Base-by-base conservation (phyloP, 306 rosid species). In the Castanopsis chinensis region DNA sequence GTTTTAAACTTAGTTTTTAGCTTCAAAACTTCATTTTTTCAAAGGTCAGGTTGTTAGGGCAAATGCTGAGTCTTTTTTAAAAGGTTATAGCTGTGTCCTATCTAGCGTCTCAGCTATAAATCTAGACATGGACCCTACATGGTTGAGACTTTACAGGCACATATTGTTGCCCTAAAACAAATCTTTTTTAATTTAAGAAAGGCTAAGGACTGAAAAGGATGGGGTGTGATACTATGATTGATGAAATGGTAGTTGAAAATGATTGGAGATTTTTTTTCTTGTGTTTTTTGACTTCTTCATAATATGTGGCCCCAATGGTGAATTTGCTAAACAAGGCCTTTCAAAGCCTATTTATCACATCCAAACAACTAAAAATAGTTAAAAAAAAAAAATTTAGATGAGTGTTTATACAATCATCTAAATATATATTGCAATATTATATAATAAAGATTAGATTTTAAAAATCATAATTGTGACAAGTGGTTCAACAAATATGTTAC, bases 191-290 rank as follows among this genome's bases (percentile, higher is more conserved):
- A 8, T 18, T 33, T 23, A 14, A 27, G 18, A 28, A 27, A 3
- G 15, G 15, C 17, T 12, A 10, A 10, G 53, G 53, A 13, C 69
- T 63, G 41, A 28, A 63, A 12, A 3, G 6, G 6, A 2, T 2
- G 17, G 17, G 43, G 6, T 15, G 70, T 10, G 45, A 37, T 37
- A 37, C 11, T 7, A 21, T 64, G 41, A 49, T 12, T 2, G n/a
- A 28, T 6, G 12, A 68, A 80, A 21, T 17, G 74, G 74, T 65
- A 10, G 78, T 53, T 80, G 84, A 69, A 74, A 74, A 43, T 56
- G 76, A 41, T 23, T 8, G 10, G 6, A 33, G 23, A 30, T 63
- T 25, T 74, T 80, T 2, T 54, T 56, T 14, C 28, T 58, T 15
- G 5, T 33, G 60, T 63, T 71, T 71, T 52, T 21, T 14, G 60